A percentile compares a stretch with the other conserved stretches of the same genome.
These are phyloP conservation scores for Corrigiola litoralis DNA, from an alignment of 179 eudicot species.

Conservation along the genomic window DNA sequence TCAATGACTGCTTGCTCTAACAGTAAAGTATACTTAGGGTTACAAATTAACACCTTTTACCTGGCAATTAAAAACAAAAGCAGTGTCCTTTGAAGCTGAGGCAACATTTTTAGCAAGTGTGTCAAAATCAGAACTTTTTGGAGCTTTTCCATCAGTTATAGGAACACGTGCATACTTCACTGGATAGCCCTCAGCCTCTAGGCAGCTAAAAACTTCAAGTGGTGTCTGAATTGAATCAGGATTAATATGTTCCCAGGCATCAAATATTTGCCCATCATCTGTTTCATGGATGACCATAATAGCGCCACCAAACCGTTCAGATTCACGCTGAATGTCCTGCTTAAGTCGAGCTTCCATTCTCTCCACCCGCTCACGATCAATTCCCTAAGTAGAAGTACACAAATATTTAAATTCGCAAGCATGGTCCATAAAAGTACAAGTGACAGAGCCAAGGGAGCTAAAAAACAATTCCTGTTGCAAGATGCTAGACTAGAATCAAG, in stretches of 20 bases:
- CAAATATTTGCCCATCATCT: constrained; percentile 76
- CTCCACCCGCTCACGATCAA: constrained; percentile 90
- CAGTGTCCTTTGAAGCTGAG: constrained; percentile 76
- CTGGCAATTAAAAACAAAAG: constrained; percentile 96
- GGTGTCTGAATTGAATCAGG: constrained; percentile 75
- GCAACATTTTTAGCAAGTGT: constrained; percentile 65
- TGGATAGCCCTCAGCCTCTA: constrained; percentile 72
- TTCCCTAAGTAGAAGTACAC: constrained; percentile 47
- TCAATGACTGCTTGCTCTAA: background rate
- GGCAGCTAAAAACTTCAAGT: constrained; percentile 69
- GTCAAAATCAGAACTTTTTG: constrained; percentile 96
- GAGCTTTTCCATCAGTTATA: constrained; percentile 97
- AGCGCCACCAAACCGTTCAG: constrained; percentile 74
- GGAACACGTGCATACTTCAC: constrained; percentile 95
- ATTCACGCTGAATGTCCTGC: constrained; percentile 82
- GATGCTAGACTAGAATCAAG: background rate
- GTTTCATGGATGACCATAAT: constrained; percentile 97
- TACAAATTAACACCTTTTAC: constrained; percentile 30
- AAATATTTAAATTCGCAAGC: background rate
- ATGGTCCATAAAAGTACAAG: background rate
- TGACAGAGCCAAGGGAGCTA: background rate
- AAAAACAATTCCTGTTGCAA: background rate
- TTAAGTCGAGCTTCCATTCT: constrained; percentile 93
- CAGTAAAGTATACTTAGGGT: background rate
- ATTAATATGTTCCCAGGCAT: constrained; percentile 84